Evolutionary conservation across 2,329 filamentous ascomycete genomes (phyloP), one percentile per base, ranked within the genome.

Genomic region (Aspergillus niger): DNA sequence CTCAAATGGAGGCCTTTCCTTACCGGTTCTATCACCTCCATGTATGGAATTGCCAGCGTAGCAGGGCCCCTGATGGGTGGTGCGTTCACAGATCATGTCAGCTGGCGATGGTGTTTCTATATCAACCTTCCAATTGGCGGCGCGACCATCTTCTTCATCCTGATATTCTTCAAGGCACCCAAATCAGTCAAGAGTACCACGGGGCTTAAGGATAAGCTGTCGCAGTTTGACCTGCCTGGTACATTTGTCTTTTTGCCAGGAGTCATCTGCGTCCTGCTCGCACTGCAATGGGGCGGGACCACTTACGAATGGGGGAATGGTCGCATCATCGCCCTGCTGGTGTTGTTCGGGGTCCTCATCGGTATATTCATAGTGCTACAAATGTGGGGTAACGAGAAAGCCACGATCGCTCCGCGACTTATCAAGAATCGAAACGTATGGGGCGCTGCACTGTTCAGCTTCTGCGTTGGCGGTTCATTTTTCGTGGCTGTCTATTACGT

Each of bases 101-200:
- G 55, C 10, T 77, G 75, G 75, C 67, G 72, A 36, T 77, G 72
- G 75, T 78, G 76, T 1, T 83, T 84, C 67, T 88, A 88, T 65
- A 81, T 87, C 71, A 87, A 87, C 64, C 74, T 86, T 0, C 70
- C 77, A 15, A 71, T 82, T 44, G 77, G 82, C 0, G 83, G 74
- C 4, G 65, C 77, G 3, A 72, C 76, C n/a, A 69, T 76, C 3
- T 76, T 81, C 1, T 73, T 80, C 13, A 76, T 80, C 17, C 17
- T 85, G 15, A 8, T 60, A n/a, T 55, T 60, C 52, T 51, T 57
- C 48, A 52, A 24, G 49, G 24, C 78, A 81, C 60, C 65, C 78
- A 7, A 74, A 84, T 0, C 76, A 61, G 61, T 28, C 51, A 70
- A 54, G 52, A 71, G 68, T 32, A 67, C 70, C 47, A 68, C 6